A percentile compares a stretch with the other conserved stretches of the same genome.
phyloP scores from a whole-genome alignment of 345 rosid species.

The Citrus reticulata region DNA sequence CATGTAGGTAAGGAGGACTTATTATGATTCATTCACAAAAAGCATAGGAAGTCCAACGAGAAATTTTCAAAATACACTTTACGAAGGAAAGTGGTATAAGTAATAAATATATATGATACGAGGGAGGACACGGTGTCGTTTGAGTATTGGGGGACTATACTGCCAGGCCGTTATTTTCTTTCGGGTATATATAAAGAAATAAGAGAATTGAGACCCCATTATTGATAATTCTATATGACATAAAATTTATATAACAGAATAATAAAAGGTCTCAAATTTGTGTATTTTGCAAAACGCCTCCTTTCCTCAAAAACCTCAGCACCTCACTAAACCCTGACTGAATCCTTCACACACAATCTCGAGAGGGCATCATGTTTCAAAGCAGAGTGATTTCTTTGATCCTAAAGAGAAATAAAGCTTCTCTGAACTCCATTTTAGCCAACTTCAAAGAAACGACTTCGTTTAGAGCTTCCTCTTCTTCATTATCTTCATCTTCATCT shows the following conservation, averaged over 20 bases:
- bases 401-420: constrained; percentile 48
- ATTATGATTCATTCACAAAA: no score
- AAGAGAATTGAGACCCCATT: background rate
- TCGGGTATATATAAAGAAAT: background rate
- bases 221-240: background rate
- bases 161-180: background rate
- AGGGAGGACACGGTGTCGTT: no score
- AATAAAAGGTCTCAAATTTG: background rate
- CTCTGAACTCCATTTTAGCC: constrained; percentile 17
- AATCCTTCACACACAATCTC: background rate
- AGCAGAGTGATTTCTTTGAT: constrained; percentile 43
- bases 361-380: constrained; percentile 38
- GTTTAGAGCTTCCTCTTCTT: constrained; percentile 27
- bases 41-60: no score
- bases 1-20: no score
- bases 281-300: background rate
- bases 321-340: background rate
- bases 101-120: no score
- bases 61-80: no score
- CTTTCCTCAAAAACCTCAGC: background rate
- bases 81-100: no score
- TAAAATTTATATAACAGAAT: no score
- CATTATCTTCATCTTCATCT: constrained; percentile 27
- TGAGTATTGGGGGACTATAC: no score
- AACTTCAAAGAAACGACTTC: constrained; percentile 30